Percentiles rank a stretch among this genome's conserved stretches.
Conservation (phyloP, 2,329 filamentous ascomycete genomes). For the Penicillium sclerotigenum region DNA sequence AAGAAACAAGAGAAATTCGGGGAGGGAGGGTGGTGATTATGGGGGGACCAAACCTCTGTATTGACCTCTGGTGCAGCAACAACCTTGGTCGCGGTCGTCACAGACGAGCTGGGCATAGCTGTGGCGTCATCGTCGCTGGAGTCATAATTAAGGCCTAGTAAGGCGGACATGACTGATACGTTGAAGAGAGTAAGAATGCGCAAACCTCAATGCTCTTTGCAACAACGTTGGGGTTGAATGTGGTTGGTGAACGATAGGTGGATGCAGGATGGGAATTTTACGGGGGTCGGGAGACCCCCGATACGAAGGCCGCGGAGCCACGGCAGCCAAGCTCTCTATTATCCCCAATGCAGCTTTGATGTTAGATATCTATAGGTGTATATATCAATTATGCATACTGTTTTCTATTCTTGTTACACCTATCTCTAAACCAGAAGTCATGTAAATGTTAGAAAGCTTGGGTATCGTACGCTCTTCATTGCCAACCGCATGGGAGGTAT, state of each 20-base stretch:
- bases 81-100: conserved; percentile 38
- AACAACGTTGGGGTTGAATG: conserved; percentile 3
- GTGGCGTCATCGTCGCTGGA: conserved; percentile 50
- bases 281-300: conserved; percentile 27
- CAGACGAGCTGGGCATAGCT: conserved; percentile 23
- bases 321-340: not conserved
- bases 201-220: conserved; percentile 1
- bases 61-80: conserved; percentile 54
- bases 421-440: not conserved
- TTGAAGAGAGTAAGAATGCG: not conserved
- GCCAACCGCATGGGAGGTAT: conserved; percentile 37
- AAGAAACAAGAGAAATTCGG: not conserved
- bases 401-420: not conserved
- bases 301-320: conserved; percentile 20
- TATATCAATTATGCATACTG: not conserved
- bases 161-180: conserved; percentile 39
- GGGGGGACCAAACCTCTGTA: conserved; percentile 54
- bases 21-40: conserved; percentile 1
- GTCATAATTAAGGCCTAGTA: conserved; percentile 45
- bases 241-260: conserved; percentile 12
- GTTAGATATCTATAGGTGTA: not conserved
- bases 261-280: conserved; percentile 30
- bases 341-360: not conserved
- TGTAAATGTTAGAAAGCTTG: conserved; percentile 26
- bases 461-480: conserved; percentile 42